Percentiles rank a stretch among this genome's conserved stretches.
phyloP scores from a whole-genome alignment of 371 early-diverging fungal species.

The Synchytrium microbalum region DNA sequence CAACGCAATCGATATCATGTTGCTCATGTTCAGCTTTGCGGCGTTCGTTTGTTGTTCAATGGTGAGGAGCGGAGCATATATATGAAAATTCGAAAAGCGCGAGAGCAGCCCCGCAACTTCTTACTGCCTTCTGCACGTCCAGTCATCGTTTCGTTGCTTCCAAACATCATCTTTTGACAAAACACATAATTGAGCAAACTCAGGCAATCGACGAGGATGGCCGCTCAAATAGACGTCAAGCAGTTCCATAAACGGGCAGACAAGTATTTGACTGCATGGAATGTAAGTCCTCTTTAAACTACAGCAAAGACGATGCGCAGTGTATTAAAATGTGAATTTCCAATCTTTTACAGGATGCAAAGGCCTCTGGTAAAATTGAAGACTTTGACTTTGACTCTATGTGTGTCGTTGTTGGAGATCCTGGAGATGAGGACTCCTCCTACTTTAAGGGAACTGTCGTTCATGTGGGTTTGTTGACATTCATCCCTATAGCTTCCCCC shows the following conservation, averaged over 20 bases:
- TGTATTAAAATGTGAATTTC: neutral
- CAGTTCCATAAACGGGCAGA: neutral
- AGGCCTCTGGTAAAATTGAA: neutral
- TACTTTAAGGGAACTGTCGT: neutral
- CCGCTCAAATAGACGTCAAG: neutral
- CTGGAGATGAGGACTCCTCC: neutral
- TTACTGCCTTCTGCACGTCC: too few relatives aligned
- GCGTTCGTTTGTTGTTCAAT: too few relatives aligned
- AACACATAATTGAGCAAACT: too few relatives aligned
- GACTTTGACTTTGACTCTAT: neutral
- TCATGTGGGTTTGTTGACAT: neutral
- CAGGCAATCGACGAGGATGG: neutral
- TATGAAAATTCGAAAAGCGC: too few relatives aligned
- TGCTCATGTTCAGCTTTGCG: too few relatives aligned
- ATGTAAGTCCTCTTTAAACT: neutral
- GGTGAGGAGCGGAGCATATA: too few relatives aligned
- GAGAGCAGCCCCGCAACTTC: too few relatives aligned
- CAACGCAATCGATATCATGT: too few relatives aligned
- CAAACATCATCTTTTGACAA: too few relatives aligned
- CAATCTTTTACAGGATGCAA: neutral
- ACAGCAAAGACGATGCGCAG: neutral
- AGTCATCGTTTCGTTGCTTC: too few relatives aligned
- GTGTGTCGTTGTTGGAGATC: neutral
- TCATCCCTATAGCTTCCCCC: neutral
- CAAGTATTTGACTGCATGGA: neutral